Conservation (phyloP, 768 basidiomycete species). For the Collybia mongolica region DNA sequence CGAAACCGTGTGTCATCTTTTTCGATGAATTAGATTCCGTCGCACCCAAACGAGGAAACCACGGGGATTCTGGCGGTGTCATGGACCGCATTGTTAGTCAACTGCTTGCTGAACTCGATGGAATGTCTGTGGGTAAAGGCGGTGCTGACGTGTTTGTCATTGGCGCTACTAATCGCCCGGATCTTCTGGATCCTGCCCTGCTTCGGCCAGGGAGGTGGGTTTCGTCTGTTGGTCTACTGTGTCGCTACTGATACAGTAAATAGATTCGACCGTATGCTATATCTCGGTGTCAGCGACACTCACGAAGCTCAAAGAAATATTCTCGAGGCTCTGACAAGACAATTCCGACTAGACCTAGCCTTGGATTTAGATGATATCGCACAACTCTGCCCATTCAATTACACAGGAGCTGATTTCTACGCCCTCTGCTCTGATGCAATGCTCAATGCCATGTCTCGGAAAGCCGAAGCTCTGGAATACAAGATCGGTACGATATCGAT, state of each 20-base stretch:
- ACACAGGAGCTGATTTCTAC: slow-evolving; percentile 98
- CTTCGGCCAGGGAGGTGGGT: slow-evolving; percentile 82
- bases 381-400: slow-evolving; percentile 83
- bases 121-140: slow-evolving; percentile 66
- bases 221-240: neutral
- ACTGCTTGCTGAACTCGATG: slow-evolving; percentile 90
- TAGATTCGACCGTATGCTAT: slow-evolving; percentile 97
- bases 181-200: slow-evolving; percentile 86
- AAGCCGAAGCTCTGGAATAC: slow-evolving; percentile 74
- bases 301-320: slow-evolving; percentile 86
- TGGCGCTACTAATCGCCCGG: slow-evolving; percentile 94
- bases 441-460: slow-evolving; percentile 90
- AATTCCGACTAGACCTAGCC: slow-evolving; percentile 77
- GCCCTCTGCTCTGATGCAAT: slow-evolving; percentile 96
- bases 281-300: slow-evolving; percentile 88
- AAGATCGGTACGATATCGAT: slow-evolving; percentile 56
- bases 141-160: slow-evolving; percentile 86
- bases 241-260: neutral
- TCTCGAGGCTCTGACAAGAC: slow-evolving; percentile 86
- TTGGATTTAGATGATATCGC: slow-evolving; percentile 66
- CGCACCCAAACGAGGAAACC: slow-evolving; percentile 91
- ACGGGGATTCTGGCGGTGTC: slow-evolving; percentile 95
- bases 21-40: slow-evolving; percentile 96
- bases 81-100: slow-evolving; percentile 99
- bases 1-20: slow-evolving; percentile 92